phyloP scores from a whole-genome alignment of 2,329 filamentous ascomycete species.

The Dothideomycetes sp. region DNA sequence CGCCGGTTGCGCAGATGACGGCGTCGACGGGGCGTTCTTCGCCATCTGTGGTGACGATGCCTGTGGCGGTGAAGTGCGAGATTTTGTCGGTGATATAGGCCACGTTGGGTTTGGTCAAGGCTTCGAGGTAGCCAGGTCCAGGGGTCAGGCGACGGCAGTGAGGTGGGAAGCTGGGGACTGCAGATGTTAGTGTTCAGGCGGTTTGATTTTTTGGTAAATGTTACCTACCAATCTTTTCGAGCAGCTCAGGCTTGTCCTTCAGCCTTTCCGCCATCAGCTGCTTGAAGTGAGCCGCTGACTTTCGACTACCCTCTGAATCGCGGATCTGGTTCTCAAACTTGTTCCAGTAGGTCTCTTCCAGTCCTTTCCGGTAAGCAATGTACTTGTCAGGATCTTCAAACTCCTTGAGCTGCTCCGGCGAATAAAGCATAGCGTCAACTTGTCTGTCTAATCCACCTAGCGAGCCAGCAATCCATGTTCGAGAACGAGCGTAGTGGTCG shows the following conservation, averaged over 20 bases:
- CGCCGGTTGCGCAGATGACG: conserved; percentile 40
- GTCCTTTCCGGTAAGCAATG: conserved; percentile 31
- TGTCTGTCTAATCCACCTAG: conserved; percentile 42
- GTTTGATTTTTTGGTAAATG: not conserved
- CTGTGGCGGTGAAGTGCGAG: conserved; percentile 44
- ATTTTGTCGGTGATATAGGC: conserved; percentile 48
- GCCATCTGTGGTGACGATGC: conserved; percentile 52
- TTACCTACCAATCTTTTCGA: conserved; percentile 16
- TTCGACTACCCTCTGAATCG: conserved; percentile 22
- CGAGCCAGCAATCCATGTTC: conserved; percentile 56
- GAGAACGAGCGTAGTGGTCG: conserved; percentile 54
- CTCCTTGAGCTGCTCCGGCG: conserved; percentile 40
- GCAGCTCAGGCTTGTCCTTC: conserved; percentile 35
- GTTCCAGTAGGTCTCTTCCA: conserved; percentile 47
- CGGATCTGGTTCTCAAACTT: conserved; percentile 28
- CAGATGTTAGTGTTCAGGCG: not conserved
- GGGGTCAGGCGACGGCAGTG: conserved; percentile 35
- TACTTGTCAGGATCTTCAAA: conserved; percentile 54
- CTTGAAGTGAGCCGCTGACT: conserved; percentile 6
- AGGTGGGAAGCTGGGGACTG: conserved; percentile 28
- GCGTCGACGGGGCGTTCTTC: conserved; percentile 48
- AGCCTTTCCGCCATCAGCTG: conserved; percentile 42
- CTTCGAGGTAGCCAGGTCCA: conserved; percentile 31
- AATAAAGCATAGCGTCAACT: conserved; percentile 44
- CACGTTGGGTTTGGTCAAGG: conserved; percentile 16